These are phyloP conservation scores for Penicillium ucsense DNA, from an alignment of 495 filamentous ascomycete species.

Conservation along the genomic window DNA sequence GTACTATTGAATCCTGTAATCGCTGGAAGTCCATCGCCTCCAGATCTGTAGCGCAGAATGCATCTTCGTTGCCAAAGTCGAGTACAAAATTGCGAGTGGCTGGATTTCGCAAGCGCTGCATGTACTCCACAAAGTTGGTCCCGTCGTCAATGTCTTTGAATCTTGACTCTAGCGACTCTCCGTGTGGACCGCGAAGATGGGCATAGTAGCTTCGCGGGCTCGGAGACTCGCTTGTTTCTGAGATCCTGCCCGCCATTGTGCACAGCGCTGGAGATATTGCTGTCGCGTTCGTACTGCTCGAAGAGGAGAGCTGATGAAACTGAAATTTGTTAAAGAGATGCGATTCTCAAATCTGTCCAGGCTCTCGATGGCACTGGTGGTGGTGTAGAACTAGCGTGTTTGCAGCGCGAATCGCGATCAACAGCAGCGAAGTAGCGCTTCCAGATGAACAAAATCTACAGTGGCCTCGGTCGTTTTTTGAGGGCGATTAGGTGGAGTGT, in stretches of 20 bases:
- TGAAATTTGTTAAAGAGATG: too few species aligned
- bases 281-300: too few species aligned
- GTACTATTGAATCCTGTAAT: conserved; percentile 25
- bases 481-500: too few species aligned
- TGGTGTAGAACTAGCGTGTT: too few species aligned
- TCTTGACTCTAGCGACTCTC: conserved; percentile 11
- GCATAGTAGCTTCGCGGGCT: conserved; percentile 30
- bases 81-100: conserved; percentile 56
- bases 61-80: conserved; percentile 57
- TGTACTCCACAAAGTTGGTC: conserved; percentile 31
- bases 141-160: conserved; percentile 50
- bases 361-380: too few species aligned
- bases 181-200: conserved; percentile 14
- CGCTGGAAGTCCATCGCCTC: conserved; percentile 30
- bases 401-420: too few species aligned
- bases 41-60: conserved; percentile 54
- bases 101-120: conserved; percentile 24
- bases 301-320: too few species aligned
- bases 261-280: too few species aligned
- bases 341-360: too few species aligned
- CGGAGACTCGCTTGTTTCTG: conserved; percentile 6
- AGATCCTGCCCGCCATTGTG: conserved; percentile 7
- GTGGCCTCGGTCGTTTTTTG: too few species aligned
- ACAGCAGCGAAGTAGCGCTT: too few species aligned
- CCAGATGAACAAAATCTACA: too few species aligned